Percentiles rank a stretch among this genome's conserved stretches.
phyloP scores from a whole-genome alignment of 192 early-diverging fungal species.

The Coemansia sp. region DNA sequence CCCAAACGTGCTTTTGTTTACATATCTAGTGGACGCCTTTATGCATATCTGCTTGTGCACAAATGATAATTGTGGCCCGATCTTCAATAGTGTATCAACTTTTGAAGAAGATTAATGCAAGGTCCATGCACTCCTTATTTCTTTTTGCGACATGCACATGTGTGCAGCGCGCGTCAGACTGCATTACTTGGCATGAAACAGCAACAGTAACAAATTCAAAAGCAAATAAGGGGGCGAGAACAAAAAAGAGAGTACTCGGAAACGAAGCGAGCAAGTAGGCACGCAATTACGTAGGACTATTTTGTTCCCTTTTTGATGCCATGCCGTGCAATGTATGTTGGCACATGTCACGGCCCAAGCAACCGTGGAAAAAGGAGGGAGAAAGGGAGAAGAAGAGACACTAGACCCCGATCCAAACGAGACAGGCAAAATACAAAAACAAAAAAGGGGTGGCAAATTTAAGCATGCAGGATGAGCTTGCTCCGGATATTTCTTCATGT shows the following conservation, averaged over 20 bases:
- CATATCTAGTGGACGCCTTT: background rate
- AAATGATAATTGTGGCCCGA: background rate
- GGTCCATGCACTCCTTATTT: background rate
- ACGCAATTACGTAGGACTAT: background rate
- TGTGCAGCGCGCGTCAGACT: background rate
- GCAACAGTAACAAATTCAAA: background rate
- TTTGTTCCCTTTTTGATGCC: background rate
- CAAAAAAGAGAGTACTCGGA: slow-evolving; percentile 6
- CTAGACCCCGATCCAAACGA: background rate
- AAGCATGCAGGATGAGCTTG: background rate
- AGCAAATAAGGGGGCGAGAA: background rate
- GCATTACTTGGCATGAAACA: background rate
- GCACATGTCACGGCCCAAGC: slow-evolving; percentile 1
- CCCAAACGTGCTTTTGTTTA: background rate
- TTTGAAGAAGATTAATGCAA: background rate
- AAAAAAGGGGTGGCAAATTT: background rate
- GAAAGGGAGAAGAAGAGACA: background rate
- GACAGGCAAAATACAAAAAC: background rate
- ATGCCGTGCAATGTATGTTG: slow-evolving; percentile 2
- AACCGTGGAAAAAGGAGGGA: background rate
- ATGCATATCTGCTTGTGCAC: background rate
- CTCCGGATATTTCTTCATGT: background rate
- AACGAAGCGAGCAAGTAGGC: background rate
- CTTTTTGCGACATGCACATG: background rate
- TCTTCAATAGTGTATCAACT: background rate